Base-by-base conservation (phyloP, 192 early-diverging fungal genomes). In the Martensiomyces pterosporus region DNA sequence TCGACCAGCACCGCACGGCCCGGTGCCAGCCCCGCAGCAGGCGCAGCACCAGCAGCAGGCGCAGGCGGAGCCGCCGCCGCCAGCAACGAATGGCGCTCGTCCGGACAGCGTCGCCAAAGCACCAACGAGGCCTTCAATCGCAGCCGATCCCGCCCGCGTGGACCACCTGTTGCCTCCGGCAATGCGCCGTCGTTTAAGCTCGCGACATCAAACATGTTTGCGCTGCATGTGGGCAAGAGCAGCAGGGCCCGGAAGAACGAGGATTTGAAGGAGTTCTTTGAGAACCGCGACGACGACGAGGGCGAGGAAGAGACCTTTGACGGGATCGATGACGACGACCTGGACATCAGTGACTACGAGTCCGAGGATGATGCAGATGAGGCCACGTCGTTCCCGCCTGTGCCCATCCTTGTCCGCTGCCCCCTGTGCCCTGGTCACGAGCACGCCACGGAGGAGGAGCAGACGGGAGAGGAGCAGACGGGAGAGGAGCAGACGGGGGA, bases 401-500 rank as follows among this genome's bases (percentile, higher is more conserved):
- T 65, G 42, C 64, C 69, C n/a, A 25, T 88, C 10, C 49, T 79
- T 43, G 71, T 91, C 45, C 61, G 59, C 21, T 93, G 91, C 54
- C 79, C 88, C 14, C 79, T 91, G 58, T 64, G 79, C 35, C 48
- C 76, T 25, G 87, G 83, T 49, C 47, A 53, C 16, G 43, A 1
- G 57, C 55, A 4, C 69, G 66, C 14, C 13, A 43, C 17, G n/a
- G 53, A 55, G 35, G 43, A 19, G 8, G 15, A 33, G 18, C 38
- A 62, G 41, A 22, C 25, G 24, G 15, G 32, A 1, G 44, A 47
- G 3, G 43, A 33, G 18, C 38, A 62, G 41, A 22, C 25, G 24
- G 15, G 32, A 1, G 44, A 47, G 3, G 43, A 33, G 18, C 38
- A 62, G 41, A 22, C 25, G 24, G 15, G 32, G 1, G 44, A 47